Base-by-base conservation (phyloP, 108 stramenopile genomes). In the Epithemia pelagica region DNA sequence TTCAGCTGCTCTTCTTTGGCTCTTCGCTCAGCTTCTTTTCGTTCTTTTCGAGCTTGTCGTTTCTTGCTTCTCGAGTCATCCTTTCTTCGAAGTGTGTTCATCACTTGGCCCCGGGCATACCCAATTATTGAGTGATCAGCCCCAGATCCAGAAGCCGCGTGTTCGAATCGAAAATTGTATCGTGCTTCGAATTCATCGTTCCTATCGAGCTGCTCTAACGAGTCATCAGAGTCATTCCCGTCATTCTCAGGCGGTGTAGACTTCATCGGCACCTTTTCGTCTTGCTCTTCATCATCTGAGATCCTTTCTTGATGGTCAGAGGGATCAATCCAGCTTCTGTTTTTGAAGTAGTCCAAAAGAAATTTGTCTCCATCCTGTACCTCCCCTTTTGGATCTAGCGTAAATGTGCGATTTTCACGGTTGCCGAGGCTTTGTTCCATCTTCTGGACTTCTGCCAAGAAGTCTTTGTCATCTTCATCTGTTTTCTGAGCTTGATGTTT, bases 161-260 rank as follows among this genome's bases (percentile, higher is more conserved):
- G 94, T 78, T 99, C 99, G 74, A 98, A 98, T 24, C 99, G 90
- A 70, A 99, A 99, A 69, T 99, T 99, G 87, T 97, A 99, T 69
- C 96, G 89, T 63, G 89, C 83, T 84, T 99, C 99, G 77, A 95
- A 99, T 23, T 82, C 94, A 67, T 99, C 99, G 55, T 85, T 88
- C n/a, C 73, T 69, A 27, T 99, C 97, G 31, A 97, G 62, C 54
- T 87, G 91, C 55, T 93, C 85, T 31, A 91, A 78, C 28, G 87
- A 88, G 55, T 86, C 86, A 32, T 97, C 96, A 56, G 85, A 87
- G 53, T 93, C 90, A 37, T 75, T 65, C 25, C 71, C 80, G 30
- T 79, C 59, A 7, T 65, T 62, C 10, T 66, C 61, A 33, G 23
- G 21, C 22, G 46, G 2, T 57, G 23, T 5, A 10, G 3, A n/a